A percentile compares a stretch with the other conserved stretches of the same genome.
Conservation (phyloP, 1,284 basidiomycete species). For the Limonomyces culmigenus region DNA sequence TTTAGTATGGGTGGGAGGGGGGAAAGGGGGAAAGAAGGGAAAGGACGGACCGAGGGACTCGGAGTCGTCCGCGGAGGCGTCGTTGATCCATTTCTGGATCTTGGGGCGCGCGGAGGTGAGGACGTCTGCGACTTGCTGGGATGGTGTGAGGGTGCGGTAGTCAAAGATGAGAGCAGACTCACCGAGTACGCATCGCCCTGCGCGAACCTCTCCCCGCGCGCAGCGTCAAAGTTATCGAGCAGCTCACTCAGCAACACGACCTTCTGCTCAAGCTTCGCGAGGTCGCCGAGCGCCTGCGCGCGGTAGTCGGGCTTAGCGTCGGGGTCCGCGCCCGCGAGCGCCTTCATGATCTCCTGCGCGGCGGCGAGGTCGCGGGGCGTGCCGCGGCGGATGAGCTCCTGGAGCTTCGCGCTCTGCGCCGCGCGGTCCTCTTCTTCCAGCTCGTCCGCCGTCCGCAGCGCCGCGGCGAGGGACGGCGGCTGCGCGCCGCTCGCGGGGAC, state of each 20-base stretch:
- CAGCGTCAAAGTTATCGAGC: slow-evolving; percentile 78
- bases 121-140: slow-evolving; percentile 85
- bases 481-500: slow-evolving; percentile 23
- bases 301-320: slow-evolving; percentile 89
- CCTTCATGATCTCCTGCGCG: slow-evolving; percentile 97
- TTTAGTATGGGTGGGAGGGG: not conserved
- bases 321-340: slow-evolving; percentile 88
- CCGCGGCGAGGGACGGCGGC: slow-evolving; percentile 27
- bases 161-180: slow-evolving; percentile 13
- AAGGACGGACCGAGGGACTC: slow-evolving; percentile 62
- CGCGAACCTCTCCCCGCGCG: slow-evolving; percentile 58
- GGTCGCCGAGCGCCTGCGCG: slow-evolving; percentile 75
- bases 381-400: slow-evolving; percentile 92
- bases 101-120: slow-evolving; percentile 79
- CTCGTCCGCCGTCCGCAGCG: slow-evolving; percentile 85
- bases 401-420: slow-evolving; percentile 92
- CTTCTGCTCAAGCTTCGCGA: slow-evolving; percentile 90
- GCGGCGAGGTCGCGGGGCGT: slow-evolving; percentile 91
- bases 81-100: slow-evolving; percentile 97
- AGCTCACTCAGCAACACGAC: slow-evolving; percentile 92
- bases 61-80: slow-evolving; percentile 71
- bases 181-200: slow-evolving; percentile 90
- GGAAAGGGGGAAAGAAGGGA: not conserved
- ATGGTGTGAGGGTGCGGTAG: slow-evolving; percentile 1
- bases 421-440: slow-evolving; percentile 91